Evolutionary conservation across 2,329 filamentous ascomycete genomes (phyloP), one percentile per base, ranked within the genome.

Genomic region (Claviceps sp.): DNA sequence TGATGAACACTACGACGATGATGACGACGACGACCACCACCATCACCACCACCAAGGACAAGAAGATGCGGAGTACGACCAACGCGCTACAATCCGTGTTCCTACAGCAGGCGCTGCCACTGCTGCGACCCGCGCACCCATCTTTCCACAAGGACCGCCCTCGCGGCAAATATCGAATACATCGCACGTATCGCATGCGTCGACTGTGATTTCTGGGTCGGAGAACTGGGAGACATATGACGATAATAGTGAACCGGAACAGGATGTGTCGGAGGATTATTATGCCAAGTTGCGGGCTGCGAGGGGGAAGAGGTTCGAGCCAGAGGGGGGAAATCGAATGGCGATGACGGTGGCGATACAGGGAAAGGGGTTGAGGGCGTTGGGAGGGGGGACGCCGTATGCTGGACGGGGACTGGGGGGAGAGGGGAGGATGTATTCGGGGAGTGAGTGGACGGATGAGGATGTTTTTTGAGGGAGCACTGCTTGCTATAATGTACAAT

Each of bases 171-270:
- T 85, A 16, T 71, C 68, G 3, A 60, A 57, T 48, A 84, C 84
- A 4, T 40, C 38, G 1, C 30, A 30, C 8, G 2, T 4, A 30
- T 90, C 87, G 42, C 82, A 82, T 57, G 80, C 83, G 0, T 90
- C 87, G n/a, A 88, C 85, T 1, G 76, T 76, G 22, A 76, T 86
- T 26, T 89, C 87, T 5, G 88, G 87, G 1, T 95, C 88, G 3
- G 91, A 97, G 69, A 97, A 97, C 66, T 97, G 91, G 91, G 91
- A 97, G 68, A 95, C 90, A 10, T 97, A 93, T 61, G 90, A 93
- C 60, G 88, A 95, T 65, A 81, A 78, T 58, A 89, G 85, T 55
- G 84, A 89, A 61, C 80, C 84, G 0, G 86, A 89, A 60, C 75
- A 77, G 24, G 89, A 95, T 64, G 79, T 78, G 0, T 83, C 82